Percentiles rank a stretch among this genome's conserved stretches.
Conservation (phyloP, 1,139 yeast species). For the Ogataea hybrid region DNA sequence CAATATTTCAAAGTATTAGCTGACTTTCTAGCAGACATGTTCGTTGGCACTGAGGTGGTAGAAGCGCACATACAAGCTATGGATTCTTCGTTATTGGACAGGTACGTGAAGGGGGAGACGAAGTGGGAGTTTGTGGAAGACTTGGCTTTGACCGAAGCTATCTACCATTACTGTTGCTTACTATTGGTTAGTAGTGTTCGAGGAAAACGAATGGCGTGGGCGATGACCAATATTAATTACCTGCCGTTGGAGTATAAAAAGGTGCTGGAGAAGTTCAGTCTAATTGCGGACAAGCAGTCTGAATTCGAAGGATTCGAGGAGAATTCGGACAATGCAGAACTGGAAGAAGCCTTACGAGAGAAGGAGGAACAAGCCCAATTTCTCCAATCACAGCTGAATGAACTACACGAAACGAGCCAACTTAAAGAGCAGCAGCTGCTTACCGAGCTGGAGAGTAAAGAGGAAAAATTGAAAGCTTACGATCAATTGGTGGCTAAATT, state of each 20-base stretch:
- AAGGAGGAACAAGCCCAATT: conserved; percentile 11
- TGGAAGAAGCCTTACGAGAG: conserved; percentile 9
- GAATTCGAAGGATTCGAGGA: not conserved
- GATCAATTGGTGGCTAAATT: conserved; percentile 10
- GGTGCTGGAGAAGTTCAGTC: conserved; percentile 19
- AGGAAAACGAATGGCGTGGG: conserved; percentile 29
- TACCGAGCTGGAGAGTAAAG: conserved; percentile 4
- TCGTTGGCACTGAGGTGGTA: conserved; percentile 16
- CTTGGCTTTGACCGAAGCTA: conserved; percentile 20
- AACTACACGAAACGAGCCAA: conserved; percentile 4
- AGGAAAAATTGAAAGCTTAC: conserved; percentile 8
- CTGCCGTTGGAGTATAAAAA: conserved; percentile 17
- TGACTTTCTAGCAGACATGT: conserved; percentile 11
- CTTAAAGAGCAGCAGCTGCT: conserved; percentile 5
- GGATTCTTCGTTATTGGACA: conserved; percentile 9
- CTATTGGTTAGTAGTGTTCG: conserved; percentile 24
- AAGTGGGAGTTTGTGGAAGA: conserved; percentile 5
- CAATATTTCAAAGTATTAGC: conserved; percentile 11
- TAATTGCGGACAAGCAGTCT: conserved; percentile 12
- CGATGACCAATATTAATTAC: conserved; percentile 25
- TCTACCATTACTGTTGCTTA: conserved; percentile 23
- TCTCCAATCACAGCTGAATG: conserved; percentile 8
- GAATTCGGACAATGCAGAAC: not conserved
- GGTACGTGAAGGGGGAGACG: conserved; percentile 4
- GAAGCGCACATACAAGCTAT: conserved; percentile 12